Evolutionary conservation across 345 rosid species (phyloP).

Genomic region (Hibiscus mutabilis): DNA sequence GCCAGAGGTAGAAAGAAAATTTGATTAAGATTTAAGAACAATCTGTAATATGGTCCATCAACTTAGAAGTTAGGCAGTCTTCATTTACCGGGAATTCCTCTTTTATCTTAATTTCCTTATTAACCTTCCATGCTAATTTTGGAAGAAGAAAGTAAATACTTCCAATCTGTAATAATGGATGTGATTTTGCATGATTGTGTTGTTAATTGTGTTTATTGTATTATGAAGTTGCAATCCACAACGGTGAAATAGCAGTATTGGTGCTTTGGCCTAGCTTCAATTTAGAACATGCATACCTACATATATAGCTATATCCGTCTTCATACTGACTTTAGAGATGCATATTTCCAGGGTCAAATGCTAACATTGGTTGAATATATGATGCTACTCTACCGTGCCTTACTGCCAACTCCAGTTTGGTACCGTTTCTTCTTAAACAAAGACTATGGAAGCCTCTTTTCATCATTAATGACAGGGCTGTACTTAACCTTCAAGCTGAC

Average conservation of each 20-base stretch:
- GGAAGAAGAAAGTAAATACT: not conserved
- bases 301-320: not conserved
- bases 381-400: conserved; percentile 67
- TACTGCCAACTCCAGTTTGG: conserved; percentile 84
- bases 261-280: not conserved
- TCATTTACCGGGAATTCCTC: not conserved
- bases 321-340: conserved; percentile 7
- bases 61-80: not conserved
- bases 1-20: not conserved
- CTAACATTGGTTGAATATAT: conserved; percentile 68
- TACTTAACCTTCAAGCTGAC: conserved; percentile 79
- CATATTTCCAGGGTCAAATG: conserved; percentile 57
- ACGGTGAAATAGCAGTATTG: not conserved
- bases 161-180: not conserved
- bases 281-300: not conserved
- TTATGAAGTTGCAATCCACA: not conserved
- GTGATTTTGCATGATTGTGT: not conserved
- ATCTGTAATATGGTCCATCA: not conserved
- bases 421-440: conserved; percentile 81
- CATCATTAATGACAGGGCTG: conserved; percentile 72
- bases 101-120: not conserved
- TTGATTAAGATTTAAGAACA: not conserved
- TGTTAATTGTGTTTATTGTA: not conserved
- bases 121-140: not conserved
- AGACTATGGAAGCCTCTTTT: conserved; percentile 82